Percentiles rank a stretch among this genome's conserved stretches.
phyloP scores from a whole-genome alignment of 2,329 filamentous ascomycete species.

The Chrysoporthe austroafricana region DNA sequence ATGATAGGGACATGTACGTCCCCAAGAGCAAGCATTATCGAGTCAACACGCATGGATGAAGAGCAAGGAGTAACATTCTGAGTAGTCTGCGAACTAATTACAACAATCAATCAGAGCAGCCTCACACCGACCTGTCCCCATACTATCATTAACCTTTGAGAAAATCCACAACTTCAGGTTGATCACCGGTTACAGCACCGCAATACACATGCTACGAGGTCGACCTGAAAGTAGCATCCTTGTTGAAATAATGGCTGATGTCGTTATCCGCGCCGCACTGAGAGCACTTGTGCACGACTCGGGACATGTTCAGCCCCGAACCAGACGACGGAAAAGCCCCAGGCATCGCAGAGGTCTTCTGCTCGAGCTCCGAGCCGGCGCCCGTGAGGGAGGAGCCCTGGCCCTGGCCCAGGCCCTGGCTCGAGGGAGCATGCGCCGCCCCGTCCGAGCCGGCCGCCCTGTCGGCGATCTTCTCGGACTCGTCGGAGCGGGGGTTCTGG shows the following conservation, averaged over 20 bases:
- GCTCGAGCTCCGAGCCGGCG: conserved; percentile 17
- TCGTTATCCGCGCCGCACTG: conserved; percentile 32
- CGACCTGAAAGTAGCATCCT: conserved; percentile 15
- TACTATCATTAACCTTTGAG: background rate
- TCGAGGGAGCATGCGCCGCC: conserved; percentile 5
- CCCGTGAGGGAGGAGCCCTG: background rate
- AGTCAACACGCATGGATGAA: no score
- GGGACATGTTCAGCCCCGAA: conserved; percentile 23
- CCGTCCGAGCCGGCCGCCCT: conserved; percentile 21
- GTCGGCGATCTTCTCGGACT: conserved; percentile 17
- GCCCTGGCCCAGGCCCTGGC: no score
- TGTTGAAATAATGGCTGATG: conserved; percentile 33
- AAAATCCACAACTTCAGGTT: background rate
- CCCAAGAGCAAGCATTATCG: no score
- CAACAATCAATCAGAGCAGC: background rate
- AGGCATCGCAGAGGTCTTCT: conserved; percentile 11
- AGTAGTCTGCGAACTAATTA: no score
- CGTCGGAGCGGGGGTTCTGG: conserved; percentile 10
- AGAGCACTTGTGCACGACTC: conserved; percentile 31
- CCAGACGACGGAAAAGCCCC: conserved; percentile 17
- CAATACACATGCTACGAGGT: background rate
- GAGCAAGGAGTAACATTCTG: no score
- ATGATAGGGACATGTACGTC: no score
- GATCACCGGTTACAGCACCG: background rate
- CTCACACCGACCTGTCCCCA: background rate